Evolutionary conservation across 768 basidiomycete genomes (phyloP), one percentile per base, ranked within the genome.

Genomic region (Calocybe gangraenosa): DNA sequence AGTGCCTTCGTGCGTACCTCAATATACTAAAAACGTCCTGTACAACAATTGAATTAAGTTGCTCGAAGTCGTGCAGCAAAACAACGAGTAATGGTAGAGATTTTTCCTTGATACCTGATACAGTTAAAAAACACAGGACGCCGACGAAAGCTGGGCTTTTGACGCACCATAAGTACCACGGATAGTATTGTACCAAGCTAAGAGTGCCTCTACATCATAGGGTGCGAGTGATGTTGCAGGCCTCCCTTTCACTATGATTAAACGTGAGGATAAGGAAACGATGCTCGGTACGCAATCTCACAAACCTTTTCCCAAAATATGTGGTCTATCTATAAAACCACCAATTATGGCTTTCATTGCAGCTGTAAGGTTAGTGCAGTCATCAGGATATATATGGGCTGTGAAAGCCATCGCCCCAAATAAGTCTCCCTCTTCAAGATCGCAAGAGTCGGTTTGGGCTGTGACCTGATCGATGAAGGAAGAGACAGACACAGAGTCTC

Each of bases 51-150:
- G 76, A 63, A 44, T 87, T 84, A 39, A 86, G 77, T 56, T 81
- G 78, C 55, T 90, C 87, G 51, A 91, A 87, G 45, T 86, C 82
- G 45, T 87, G 84, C 17, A 90, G 55, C 10, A 89, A 55, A 7
- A 85, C 66, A 18, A 82, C 69, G 2, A 90, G 70, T 30, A 70
- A 64, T 8, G 57, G 73, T 9, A 50, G 47, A 18, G 44, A 19
- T 18, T 46, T 49, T 42, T 44, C 41, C 23, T 42, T 44, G n/a
- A 43, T n/a, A 20, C 37, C 40, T 49, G 33, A 11, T 28, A 11
- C 28, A 17, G 21, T 7, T 23, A 7, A 43, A 42, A 40, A n/a
- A 43, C 13, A 40, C 22, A 9, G 13, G 7, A 17, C 18, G 15
- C 7, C 40, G 8, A 31, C 10, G 25, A 17, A 30, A n/a, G 19